These are phyloP conservation scores for Adansonia rubrostipa DNA, from an alignment of 441 rosid genomes.

Conservation along the genomic window DNA sequence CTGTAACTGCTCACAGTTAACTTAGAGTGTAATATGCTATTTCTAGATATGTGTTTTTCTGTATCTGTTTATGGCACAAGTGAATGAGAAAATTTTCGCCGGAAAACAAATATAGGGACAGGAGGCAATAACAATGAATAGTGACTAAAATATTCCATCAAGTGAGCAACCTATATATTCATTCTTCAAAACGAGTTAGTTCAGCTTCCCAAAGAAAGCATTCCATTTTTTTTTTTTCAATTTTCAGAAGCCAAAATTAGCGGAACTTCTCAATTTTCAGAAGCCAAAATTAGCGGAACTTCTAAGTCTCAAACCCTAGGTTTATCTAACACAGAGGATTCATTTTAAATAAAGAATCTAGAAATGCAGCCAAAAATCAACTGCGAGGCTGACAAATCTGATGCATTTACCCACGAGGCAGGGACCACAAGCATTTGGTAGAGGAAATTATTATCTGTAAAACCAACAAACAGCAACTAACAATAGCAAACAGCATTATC, in stretches of 20 bases:
- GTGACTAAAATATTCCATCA: not conserved
- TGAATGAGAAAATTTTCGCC: not conserved
- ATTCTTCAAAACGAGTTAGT: not conserved
- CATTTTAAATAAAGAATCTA: not conserved
- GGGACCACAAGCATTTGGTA: not conserved
- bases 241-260: not conserved
- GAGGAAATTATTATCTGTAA: not conserved
- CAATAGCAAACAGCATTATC: not conserved
- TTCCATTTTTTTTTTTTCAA: not conserved
- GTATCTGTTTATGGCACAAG: not conserved
- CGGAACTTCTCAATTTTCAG: not conserved
- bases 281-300: not conserved
- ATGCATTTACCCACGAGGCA: not conserved
- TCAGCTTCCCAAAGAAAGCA: not conserved
- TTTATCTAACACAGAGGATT: conserved; percentile 11
- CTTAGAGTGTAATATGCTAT: not conserved
- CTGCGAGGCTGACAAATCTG: not conserved
- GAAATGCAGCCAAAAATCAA: conserved; percentile 5
- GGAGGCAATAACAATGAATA: not conserved
- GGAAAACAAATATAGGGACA: not conserved
- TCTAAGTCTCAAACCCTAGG: not conserved
- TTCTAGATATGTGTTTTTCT: not conserved
- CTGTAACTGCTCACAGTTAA: not conserved
- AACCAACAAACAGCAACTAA: not conserved
- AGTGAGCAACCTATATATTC: not conserved